Evolutionary conservation across 305 asterid species (phyloP).

Genomic region (Fraxinus xanthoxyloides): DNA sequence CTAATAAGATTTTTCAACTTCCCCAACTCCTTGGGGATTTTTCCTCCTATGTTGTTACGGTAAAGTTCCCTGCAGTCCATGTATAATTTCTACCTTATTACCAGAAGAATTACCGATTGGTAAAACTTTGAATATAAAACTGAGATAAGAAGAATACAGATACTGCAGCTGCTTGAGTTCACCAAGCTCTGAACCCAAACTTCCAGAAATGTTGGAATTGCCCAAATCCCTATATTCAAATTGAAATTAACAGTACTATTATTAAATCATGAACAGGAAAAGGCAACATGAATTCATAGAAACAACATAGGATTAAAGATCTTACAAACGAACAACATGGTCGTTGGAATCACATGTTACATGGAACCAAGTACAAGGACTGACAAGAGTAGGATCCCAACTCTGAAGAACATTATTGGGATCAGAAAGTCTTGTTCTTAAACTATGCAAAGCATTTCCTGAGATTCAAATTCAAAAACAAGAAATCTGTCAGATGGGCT

Average conservation of each 20-base stretch:
- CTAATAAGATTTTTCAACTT: slow-evolving; percentile 58
- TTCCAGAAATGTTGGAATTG: slow-evolving; percentile 69
- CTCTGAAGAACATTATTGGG: slow-evolving; percentile 81
- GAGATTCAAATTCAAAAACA: slow-evolving; percentile 5
- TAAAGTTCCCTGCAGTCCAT: slow-evolving; percentile 66
- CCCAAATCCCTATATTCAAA: slow-evolving; percentile 77
- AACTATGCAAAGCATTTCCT: slow-evolving; percentile 80
- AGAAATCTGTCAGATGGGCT: slow-evolving; percentile 10
- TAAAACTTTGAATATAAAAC: neutral
- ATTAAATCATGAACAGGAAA: neutral
- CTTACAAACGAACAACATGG: slow-evolving; percentile 86
- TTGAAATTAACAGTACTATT: neutral
- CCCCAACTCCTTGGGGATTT: slow-evolving; percentile 70
- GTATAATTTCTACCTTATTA: neutral
- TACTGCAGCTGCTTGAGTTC: slow-evolving; percentile 79
- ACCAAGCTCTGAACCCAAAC: slow-evolving; percentile 79
- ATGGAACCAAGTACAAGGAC: slow-evolving; percentile 96
- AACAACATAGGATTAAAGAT: neutral
- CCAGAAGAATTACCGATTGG: neutral
- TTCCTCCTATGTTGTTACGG: slow-evolving; percentile 51
- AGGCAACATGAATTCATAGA: neutral
- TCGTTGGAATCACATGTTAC: slow-evolving; percentile 71
- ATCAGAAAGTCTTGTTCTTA: slow-evolving; percentile 69
- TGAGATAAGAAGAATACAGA: slow-evolving; percentile 45
- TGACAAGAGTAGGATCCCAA: slow-evolving; percentile 95